A percentile compares a stretch with the other conserved stretches of the same genome.
phyloP scores from a whole-genome alignment of 352 stramenopile genomes.

The Thraustotheca clavata region DNA sequence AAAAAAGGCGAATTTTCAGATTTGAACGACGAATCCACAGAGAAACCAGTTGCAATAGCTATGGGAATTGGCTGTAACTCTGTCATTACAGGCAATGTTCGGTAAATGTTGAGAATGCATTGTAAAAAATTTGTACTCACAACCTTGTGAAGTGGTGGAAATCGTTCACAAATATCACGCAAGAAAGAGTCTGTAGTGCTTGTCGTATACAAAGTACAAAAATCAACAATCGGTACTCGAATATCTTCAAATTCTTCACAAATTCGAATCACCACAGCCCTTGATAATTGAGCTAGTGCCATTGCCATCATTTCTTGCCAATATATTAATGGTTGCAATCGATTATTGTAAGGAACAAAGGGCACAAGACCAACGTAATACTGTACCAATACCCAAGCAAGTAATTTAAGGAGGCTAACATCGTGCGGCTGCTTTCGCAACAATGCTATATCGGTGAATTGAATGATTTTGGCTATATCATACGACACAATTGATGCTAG shows the following conservation, averaged over 20 bases:
- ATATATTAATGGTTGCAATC: neutral
- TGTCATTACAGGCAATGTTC: neutral
- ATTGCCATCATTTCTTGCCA: neutral
- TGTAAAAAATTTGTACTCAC: neutral
- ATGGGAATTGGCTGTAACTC: neutral
- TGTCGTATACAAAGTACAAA: neutral
- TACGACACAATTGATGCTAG: neutral
- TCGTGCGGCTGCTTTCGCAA: neutral
- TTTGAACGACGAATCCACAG: neutral
- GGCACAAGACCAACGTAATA: neutral
- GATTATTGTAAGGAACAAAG: neutral
- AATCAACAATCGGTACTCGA: neutral
- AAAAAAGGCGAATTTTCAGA: slow-evolving; percentile 2
- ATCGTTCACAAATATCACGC: neutral
- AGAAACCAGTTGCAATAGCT: neutral
- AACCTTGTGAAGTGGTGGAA: neutral
- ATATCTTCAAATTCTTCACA: neutral
- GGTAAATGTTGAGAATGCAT: neutral
- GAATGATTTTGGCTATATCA: neutral
- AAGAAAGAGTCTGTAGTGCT: neutral
- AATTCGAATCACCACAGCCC: neutral
- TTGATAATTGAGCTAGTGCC: neutral
- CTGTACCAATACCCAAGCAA: neutral
- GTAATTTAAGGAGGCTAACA: neutral
- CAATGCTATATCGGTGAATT: neutral